Conservation (phyloP, 257 asterid species). For the Nicotiana otophora region DNA sequence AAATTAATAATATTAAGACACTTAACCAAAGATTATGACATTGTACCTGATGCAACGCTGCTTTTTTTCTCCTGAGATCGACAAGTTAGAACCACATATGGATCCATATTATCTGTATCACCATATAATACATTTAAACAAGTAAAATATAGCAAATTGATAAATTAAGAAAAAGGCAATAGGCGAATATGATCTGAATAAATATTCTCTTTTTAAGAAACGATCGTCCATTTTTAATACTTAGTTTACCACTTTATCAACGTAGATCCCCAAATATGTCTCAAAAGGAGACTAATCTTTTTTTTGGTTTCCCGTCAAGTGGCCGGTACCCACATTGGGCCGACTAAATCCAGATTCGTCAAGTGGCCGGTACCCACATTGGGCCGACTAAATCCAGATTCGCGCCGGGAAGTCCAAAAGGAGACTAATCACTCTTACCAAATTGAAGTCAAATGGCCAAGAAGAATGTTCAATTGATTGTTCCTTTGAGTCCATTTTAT, state of each 20-base stretch:
- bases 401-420: too few relatives aligned
- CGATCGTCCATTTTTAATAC: neutral
- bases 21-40: neutral
- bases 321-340: too few relatives aligned
- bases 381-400: too few relatives aligned
- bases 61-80: conserved; percentile 55
- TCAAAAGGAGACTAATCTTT: too few relatives aligned
- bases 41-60: conserved; percentile 53
- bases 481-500: too few relatives aligned
- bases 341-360: too few relatives aligned
- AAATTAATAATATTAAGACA: neutral
- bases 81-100: conserved; percentile 42
- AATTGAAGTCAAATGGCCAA: too few relatives aligned
- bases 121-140: neutral
- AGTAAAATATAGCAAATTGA: neutral
- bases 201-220: neutral
- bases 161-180: neutral
- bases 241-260: neutral
- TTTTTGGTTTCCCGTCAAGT: too few relatives aligned
- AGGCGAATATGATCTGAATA: neutral
- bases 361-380: too few relatives aligned
- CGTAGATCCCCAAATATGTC: neutral
- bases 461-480: too few relatives aligned
- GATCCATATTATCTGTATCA: conserved; percentile 53
- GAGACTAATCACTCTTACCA: too few relatives aligned